These are phyloP conservation scores for carrot (Daucus carota) DNA, from an alignment of 129 eudicot species.

Conservation along the genomic window DNA sequence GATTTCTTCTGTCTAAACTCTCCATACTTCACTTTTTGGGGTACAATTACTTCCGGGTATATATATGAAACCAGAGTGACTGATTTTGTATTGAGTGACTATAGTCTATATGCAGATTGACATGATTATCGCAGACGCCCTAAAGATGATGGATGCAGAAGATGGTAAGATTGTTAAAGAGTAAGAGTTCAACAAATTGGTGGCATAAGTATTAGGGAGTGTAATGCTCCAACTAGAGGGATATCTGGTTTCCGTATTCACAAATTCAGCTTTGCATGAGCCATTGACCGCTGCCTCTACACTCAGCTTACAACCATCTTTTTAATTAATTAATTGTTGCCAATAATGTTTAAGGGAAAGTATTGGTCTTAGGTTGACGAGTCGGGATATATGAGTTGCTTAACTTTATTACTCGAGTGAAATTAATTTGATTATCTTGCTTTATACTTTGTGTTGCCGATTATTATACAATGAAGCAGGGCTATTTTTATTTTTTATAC, in stretches of 20 bases:
- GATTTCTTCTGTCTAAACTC: not conserved
- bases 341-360: not conserved
- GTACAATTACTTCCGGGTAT: not conserved
- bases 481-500: too few relatives aligned
- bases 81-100: too few relatives aligned
- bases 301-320: slow-evolving; percentile 47
- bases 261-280: slow-evolving; percentile 91
- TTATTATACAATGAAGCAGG: too few relatives aligned
- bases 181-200: slow-evolving; percentile 78
- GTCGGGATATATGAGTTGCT: not conserved
- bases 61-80: not conserved
- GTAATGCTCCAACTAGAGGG: slow-evolving; percentile 85
- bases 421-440: not conserved
- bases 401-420: not conserved
- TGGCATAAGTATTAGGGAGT: slow-evolving; percentile 71
- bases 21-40: not conserved
- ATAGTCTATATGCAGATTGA: slow-evolving; percentile 69
- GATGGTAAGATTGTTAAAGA: slow-evolving; percentile 75
- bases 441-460: not conserved
- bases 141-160: slow-evolving; percentile 67
- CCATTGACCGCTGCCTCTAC: slow-evolving; percentile 58
- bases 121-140: slow-evolving; percentile 36
- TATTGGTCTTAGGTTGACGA: not conserved
- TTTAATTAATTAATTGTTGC: slow-evolving; percentile 13
- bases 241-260: slow-evolving; percentile 59